These are phyloP conservation scores for Scenedesmus sp. DNA, from an alignment of 163 green algal species.

Conservation along the genomic window DNA sequence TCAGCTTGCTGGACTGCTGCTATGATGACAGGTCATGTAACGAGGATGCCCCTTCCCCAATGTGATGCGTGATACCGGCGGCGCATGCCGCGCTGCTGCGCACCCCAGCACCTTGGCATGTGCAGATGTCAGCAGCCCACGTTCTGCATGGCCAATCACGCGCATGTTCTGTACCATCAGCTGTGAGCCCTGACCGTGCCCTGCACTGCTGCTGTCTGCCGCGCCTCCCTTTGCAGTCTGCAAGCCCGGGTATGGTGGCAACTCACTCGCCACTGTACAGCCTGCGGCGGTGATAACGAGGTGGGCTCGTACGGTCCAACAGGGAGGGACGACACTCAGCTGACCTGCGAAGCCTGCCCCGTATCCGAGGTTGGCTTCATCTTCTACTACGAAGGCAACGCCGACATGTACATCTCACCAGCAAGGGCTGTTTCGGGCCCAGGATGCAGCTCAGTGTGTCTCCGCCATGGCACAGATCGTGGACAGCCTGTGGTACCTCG, in stretches of 20 bases:
- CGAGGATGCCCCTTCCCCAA: no score
- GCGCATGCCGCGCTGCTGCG: no score
- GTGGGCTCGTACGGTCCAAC: background rate
- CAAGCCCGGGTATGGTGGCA: background rate
- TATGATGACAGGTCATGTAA: no score
- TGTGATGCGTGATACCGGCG: no score
- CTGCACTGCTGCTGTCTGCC: background rate
- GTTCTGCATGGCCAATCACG: no score
- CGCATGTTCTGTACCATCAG: no score
- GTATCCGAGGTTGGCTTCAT: background rate
- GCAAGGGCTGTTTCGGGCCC: background rate
- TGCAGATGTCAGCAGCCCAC: no score
- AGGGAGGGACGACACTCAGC: background rate
- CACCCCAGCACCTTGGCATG: no score
- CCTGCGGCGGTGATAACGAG: background rate
- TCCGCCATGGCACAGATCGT: background rate
- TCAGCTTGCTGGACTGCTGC: no score
- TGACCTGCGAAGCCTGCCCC: background rate
- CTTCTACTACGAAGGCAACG: background rate
- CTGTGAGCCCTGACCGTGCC: no score
- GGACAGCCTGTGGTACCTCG: background rate
- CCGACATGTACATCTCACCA: background rate
- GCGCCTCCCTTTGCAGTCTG: background rate
- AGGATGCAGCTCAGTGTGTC: background rate
- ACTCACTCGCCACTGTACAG: background rate